Percentiles rank a stretch among this genome's conserved stretches.
These are phyloP conservation scores for Fusarium metavorans DNA, from an alignment of 2,329 filamentous ascomycete species.

Conservation along the genomic window DNA sequence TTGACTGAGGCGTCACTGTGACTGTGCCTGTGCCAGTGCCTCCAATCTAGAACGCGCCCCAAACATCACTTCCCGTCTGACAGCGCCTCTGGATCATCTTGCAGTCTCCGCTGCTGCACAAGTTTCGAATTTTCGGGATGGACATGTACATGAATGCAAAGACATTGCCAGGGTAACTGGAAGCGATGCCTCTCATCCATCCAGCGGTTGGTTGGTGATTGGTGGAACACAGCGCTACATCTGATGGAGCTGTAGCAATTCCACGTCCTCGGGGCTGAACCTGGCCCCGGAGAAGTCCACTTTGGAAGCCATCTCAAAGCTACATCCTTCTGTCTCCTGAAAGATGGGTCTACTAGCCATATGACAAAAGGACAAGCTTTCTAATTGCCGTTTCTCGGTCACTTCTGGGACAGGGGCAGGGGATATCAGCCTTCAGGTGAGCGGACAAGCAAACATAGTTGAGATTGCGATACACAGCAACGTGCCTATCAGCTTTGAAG, in stretches of 20 bases:
- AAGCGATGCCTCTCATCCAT: constrained; percentile 51
- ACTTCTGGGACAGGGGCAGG: neutral
- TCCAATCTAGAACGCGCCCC: neutral
- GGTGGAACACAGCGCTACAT: constrained; percentile 54
- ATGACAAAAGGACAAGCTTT: neutral
- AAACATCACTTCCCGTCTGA: neutral
- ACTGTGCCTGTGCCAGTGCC: neutral
- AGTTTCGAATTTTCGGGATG: constrained; percentile 55
- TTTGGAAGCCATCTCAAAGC: constrained; percentile 10
- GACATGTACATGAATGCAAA: constrained; percentile 57
- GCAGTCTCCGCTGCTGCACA: neutral
- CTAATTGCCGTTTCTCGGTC: neutral
- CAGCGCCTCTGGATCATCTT: neutral
- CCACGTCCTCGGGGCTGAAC: neutral
- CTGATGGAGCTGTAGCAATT: neutral
- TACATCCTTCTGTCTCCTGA: neutral
- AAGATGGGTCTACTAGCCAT: neutral
- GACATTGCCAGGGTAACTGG: constrained; percentile 57
- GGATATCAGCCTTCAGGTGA: neutral
- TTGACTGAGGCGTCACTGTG: neutral
- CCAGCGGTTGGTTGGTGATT: constrained; percentile 60
- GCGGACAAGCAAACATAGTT: neutral
- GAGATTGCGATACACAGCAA: neutral
- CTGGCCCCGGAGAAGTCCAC: neutral
- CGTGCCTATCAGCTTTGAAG: neutral